Evolutionary conservation across 306 rosid genomes (phyloP).

Genomic region (Oxytropis ochrocephala): DNA sequence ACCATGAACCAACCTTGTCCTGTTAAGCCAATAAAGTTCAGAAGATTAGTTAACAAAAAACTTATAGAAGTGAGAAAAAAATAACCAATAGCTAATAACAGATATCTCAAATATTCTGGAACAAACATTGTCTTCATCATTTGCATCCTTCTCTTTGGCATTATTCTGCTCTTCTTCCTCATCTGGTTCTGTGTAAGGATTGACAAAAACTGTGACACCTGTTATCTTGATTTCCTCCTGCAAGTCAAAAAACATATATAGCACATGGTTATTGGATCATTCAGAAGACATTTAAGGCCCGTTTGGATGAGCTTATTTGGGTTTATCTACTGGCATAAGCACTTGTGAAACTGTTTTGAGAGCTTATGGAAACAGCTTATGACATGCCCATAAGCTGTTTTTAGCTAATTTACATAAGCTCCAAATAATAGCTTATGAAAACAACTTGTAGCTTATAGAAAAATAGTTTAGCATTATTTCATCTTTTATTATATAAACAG

Average conservation of each 20-base stretch:
- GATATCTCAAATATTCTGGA: slow-evolving; percentile 8
- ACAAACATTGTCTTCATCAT: slow-evolving; percentile 83
- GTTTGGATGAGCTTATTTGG: no score
- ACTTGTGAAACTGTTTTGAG: no score
- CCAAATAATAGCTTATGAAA: no score
- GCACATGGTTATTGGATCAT: background rate
- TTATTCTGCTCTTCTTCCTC: slow-evolving; percentile 67
- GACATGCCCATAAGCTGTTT: no score
- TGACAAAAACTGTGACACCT: slow-evolving; percentile 64
- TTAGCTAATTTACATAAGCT: no score
- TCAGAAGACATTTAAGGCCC: background rate
- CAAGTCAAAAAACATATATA: slow-evolving; percentile 6
- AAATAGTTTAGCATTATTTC: no score
- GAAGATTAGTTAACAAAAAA: background rate
- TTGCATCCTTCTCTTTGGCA: slow-evolving; percentile 51
- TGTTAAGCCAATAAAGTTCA: slow-evolving; percentile 20
- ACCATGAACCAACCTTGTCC: slow-evolving; percentile 91
- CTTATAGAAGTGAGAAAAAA: background rate
- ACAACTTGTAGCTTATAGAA: no score
- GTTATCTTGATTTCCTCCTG: slow-evolving; percentile 97
- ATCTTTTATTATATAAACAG: no score
- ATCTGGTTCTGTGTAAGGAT: slow-evolving; percentile 88
- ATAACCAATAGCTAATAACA: background rate
- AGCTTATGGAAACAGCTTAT: no score
- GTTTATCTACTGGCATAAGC: no score